Conservation (phyloP, 2,329 filamentous ascomycete genomes). For the Neurospora sp. region DNA sequence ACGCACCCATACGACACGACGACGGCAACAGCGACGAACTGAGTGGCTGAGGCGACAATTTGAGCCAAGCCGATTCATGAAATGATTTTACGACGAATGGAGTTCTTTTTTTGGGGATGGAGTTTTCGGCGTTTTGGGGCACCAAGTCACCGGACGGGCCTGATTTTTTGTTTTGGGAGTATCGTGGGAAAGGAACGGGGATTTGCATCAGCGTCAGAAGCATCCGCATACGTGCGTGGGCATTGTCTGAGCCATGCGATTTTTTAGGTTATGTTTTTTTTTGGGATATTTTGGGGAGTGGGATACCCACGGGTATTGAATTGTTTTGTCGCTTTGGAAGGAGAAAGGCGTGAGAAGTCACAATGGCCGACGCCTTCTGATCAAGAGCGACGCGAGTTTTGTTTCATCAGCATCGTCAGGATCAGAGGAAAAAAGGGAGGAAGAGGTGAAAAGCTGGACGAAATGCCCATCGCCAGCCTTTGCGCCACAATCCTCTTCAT, state of each 20-base stretch:
- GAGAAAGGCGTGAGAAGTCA: not conserved
- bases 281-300: not conserved
- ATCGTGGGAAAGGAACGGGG: not conserved
- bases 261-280: not conserved
- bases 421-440: not conserved
- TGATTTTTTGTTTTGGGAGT: not conserved
- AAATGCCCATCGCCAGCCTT: not conserved
- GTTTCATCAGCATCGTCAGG: not conserved
- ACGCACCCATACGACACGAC: not conserved
- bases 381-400: not conserved
- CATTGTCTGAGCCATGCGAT: not conserved
- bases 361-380: not conserved
- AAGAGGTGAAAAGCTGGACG: not conserved
- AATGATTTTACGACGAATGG: not conserved
- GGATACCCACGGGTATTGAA: not conserved
- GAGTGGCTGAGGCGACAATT: not conserved
- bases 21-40: not conserved
- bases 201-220: not conserved
- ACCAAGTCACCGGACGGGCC: not conserved
- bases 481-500: not conserved
- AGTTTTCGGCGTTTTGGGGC: not conserved
- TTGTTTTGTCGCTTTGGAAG: not conserved
- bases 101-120: not conserved
- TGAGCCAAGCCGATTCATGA: not conserved
- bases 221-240: not conserved